These are phyloP conservation scores for Coelastrella sp. DNA, from an alignment of 139 green algal species.

Conservation along the genomic window DNA sequence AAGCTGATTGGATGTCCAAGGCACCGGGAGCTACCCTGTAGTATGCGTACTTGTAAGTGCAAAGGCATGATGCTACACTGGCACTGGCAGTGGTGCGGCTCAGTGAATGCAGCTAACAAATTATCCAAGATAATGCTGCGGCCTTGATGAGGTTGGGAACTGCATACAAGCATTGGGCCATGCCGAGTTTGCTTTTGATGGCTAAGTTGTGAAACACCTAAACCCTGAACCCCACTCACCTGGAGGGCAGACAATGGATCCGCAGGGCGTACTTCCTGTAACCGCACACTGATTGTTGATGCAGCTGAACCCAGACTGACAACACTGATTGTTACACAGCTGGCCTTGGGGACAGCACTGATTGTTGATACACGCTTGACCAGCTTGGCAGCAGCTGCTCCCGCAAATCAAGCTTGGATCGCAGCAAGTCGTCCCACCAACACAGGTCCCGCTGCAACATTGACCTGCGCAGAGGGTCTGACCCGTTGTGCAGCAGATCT, in stretches of 20 bases:
- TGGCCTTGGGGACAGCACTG: conserved; percentile 1
- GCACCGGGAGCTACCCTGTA: neutral
- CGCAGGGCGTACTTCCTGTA: conserved; percentile 12
- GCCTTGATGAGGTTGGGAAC: too few relatives aligned
- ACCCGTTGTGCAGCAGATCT: conserved; percentile 11
- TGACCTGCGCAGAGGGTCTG: conserved; percentile 6
- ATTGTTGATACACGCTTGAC: conserved; percentile 1
- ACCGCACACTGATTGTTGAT: conserved; percentile 39
- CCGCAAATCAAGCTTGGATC: conserved; percentile 14
- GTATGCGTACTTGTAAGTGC: neutral
- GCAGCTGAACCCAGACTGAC: neutral
- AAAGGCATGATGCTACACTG: neutral
- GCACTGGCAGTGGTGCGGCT: neutral
- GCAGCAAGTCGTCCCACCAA: neutral
- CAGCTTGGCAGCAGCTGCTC: conserved; percentile 12
- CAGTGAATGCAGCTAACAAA: neutral
- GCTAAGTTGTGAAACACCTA: too few relatives aligned
- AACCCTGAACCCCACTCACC: neutral
- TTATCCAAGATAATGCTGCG: neutral
- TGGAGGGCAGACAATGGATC: neutral
- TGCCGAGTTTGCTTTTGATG: too few relatives aligned
- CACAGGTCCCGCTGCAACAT: conserved; percentile 14
- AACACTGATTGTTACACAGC: conserved; percentile 6
- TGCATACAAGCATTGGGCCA: too few relatives aligned
- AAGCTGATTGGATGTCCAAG: too few relatives aligned